Evolutionary conservation across 371 early-diverging fungal genomes (phyloP).

Genomic region (Mucor sp.): DNA sequence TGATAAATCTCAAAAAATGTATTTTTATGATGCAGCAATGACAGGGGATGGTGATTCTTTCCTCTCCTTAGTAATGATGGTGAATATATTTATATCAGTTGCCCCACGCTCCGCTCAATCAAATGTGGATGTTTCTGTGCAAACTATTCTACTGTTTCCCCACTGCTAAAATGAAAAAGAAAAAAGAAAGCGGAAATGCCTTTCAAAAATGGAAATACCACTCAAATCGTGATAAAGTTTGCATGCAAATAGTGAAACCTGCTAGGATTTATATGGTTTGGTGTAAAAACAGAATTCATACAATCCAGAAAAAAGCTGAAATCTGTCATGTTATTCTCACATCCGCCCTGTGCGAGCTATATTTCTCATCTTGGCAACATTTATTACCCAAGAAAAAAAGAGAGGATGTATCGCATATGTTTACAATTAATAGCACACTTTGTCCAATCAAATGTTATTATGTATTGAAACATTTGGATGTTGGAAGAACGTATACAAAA

Average conservation of each 20-base stretch:
- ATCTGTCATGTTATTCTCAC: not conserved
- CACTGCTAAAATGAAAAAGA: too few relatives aligned
- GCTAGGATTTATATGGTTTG: not conserved
- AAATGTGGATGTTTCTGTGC: too few relatives aligned
- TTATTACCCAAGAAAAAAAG: too few relatives aligned
- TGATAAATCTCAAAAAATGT: too few relatives aligned
- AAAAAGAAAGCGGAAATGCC: too few relatives aligned
- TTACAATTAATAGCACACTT: not conserved
- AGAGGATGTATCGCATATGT: not conserved
- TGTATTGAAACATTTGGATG: not conserved
- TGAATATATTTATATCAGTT: too few relatives aligned
- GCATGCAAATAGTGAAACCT: not conserved
- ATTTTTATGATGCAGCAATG: too few relatives aligned
- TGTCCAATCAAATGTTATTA: not conserved
- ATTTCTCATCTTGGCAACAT: not conserved
- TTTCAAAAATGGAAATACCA: not conserved
- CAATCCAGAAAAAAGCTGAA: not conserved
- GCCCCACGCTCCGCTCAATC: too few relatives aligned
- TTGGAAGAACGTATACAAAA: not conserved
- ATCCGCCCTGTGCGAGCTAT: not conserved
- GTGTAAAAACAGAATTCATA: not conserved
- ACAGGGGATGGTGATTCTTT: too few relatives aligned
- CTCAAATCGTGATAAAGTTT: not conserved
- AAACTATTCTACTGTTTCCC: too few relatives aligned
- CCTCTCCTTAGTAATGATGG: too few relatives aligned